Evolutionary conservation across 805 yeast genomes (phyloP), one percentile per base, ranked within the genome.

Genomic region (Grigorovia humatica): DNA sequence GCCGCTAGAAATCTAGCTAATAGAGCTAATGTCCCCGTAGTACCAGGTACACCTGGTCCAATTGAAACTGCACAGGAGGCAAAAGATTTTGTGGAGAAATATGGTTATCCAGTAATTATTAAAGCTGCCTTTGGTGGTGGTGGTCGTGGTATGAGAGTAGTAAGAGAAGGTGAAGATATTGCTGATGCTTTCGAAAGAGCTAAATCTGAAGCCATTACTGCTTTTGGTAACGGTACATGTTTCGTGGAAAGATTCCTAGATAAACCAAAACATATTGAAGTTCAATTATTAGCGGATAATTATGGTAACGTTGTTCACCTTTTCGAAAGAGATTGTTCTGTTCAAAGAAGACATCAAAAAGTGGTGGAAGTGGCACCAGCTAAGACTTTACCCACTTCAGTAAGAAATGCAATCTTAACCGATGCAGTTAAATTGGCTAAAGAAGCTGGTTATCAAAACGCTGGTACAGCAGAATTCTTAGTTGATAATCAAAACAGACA

Each of bases 51-150:
- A 13, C 95, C 95, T 8, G 99, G 98, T 43, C 98, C 99, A 56
- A 89, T 93, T 66, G 90, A 83, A 53, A 63, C 77, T 29, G 83
- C 83, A 23, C 83, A 76, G 52, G 88, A 91, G 63, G 98, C 98
- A 38, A 62, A 72, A 57, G 82, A 68, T 9, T 91, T 91, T 65
- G 97, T 90, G 43, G 79, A 73, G 46, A 65, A 88, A 71, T 78
- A 91, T 70, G 99, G 99, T 35, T 90, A 70, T 73, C 99, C 99
- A 9, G 98, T 93, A 48, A 91, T 91, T 71, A 89, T 91, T 73
- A 91, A 91, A 73, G 99, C 99, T 47, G 99, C 99, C 42, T 93
- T 86, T 66, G 99, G 99, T 69, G 99, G 99, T 74, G 99, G 99
- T 77, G 99, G 99, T 67, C 83, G 98, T 74, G 99, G 99, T 79